These are phyloP conservation scores for Globisporangium cylindrosporum DNA, from an alignment of 352 stramenopile species.

Conservation along the genomic window DNA sequence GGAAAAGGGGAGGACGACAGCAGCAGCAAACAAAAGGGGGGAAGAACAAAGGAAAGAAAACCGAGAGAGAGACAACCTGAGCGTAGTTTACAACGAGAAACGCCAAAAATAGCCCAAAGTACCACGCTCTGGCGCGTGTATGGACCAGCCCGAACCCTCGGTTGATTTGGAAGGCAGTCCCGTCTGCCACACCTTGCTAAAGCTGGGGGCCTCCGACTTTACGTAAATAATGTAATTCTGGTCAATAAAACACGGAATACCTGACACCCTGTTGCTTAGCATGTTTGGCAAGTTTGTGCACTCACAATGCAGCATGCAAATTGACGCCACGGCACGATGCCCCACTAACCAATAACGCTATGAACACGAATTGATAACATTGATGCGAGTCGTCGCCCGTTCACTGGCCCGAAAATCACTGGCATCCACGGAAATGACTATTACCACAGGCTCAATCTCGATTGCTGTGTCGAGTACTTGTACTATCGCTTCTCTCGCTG, in stretches of 20 bases:
- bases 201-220: not conserved
- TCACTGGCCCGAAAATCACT: no score
- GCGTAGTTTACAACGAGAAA: not conserved
- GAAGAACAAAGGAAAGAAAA: not conserved
- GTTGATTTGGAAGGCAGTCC: not conserved
- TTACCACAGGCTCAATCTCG: no score
- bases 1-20: not conserved
- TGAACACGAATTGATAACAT: not conserved
- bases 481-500: no score
- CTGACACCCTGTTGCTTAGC: no score
- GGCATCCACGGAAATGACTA: no score
- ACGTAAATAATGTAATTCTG: not conserved
- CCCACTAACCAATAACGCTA: not conserved
- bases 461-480: no score
- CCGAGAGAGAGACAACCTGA: not conserved
- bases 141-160: not conserved
- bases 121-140: not conserved
- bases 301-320: no score
- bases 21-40: not conserved
- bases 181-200: not conserved
- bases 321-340: not conserved
- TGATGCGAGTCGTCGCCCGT: no score
- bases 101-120: constrained; percentile 2
- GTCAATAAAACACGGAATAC: not conserved
- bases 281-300: no score